Base-by-base conservation (phyloP, 2,329 filamentous ascomycete species). In the Huntiella decipiens region DNA sequence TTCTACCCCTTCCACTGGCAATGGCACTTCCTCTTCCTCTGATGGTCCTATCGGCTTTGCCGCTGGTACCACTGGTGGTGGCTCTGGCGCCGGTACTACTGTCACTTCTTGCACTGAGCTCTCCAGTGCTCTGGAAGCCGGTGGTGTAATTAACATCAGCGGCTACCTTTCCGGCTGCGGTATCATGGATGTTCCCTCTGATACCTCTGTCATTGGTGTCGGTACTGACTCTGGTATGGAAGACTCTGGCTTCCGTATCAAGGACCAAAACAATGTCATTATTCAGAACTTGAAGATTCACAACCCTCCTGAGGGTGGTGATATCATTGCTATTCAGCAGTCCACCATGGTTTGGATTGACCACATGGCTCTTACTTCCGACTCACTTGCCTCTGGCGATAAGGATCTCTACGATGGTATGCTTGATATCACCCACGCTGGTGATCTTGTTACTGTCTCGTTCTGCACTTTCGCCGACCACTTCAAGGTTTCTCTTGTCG, bases 401-500 rank as follows among this genome's bases (percentile, higher is more conserved):
- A 67, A 67, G 52, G 64, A 66, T 53, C 56, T 57, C 19, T 64
- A 65, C 19, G 63, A 67, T 46, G 65, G 65, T 1, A 53, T 66
- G 2, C 50, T 66, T 2, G 65, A 68, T 51, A 57, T 66, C 38
- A 63, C 60, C 0, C 65, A 67, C 47, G 65, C 58, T 1, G 59
- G 60, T 2, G 65, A 68, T 51, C 58, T 56, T 48, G 55, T 67
- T 5, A 67, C 65, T 0, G 56, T 67, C 7, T 64, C 63, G 1
- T 60, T 61, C 54, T 62, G 56, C 16, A 61, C 61, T 38, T 58
- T 68, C 48, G 62, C 65, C 46, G 63, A 66, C 50, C 65, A 68
- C 52, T 59, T 54, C 38, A 79, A 79, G 60, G 71, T 66, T 22
- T 72, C 70, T 0, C 65, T 79, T 11, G 62, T 78, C 44, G 74